phyloP scores from a whole-genome alignment of 2,329 filamentous ascomycete genomes.

The Calonectria pauciramosa region DNA sequence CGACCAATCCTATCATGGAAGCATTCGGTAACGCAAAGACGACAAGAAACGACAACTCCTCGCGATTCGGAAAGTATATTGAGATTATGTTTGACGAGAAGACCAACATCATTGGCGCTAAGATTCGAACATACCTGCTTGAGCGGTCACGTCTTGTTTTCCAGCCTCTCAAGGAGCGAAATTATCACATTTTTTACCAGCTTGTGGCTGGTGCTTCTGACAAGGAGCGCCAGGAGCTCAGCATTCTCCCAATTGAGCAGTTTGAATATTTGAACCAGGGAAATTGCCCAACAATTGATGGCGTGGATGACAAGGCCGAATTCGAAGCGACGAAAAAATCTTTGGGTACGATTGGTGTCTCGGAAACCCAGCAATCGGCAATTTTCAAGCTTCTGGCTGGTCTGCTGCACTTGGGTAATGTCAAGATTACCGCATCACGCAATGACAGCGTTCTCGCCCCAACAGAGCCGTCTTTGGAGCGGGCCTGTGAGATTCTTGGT shows the following conservation, averaged over 20 bases:
- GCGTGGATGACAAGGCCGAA: constrained; percentile 95
- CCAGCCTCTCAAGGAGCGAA: constrained; percentile 96
- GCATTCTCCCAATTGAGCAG: constrained; percentile 85
- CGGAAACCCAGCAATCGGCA: constrained; percentile 78
- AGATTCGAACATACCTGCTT: constrained; percentile 95
- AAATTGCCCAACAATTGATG: constrained; percentile 89
- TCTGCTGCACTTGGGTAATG: constrained; percentile 93
- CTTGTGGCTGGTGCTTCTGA: constrained; percentile 93
- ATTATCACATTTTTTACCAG: constrained; percentile 99
- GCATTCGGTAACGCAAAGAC: constrained; percentile 99
- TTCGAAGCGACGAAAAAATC: constrained; percentile 91
- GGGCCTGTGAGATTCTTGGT: constrained; percentile 87
- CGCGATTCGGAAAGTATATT: constrained; percentile 98
- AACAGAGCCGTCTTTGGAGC: constrained; percentile 84
- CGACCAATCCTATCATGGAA: constrained; percentile 99
- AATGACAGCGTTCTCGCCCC: constrained; percentile 88
- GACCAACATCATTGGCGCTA: constrained; percentile 97
- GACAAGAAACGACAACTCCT: constrained; percentile 99
- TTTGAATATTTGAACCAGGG: constrained; percentile 98
- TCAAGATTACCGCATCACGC: constrained; percentile 92
- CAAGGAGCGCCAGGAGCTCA: constrained; percentile 82
- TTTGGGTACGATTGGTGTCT: constrained; percentile 88
- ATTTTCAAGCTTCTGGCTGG: constrained; percentile 94
- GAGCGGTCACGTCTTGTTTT: constrained; percentile 97
- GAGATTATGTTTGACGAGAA: constrained; percentile 99